Percentiles rank a stretch among this genome's conserved stretches.
phyloP scores from a whole-genome alignment of 495 filamentous ascomycete species.

The Hyaloscypha bicolor region DNA sequence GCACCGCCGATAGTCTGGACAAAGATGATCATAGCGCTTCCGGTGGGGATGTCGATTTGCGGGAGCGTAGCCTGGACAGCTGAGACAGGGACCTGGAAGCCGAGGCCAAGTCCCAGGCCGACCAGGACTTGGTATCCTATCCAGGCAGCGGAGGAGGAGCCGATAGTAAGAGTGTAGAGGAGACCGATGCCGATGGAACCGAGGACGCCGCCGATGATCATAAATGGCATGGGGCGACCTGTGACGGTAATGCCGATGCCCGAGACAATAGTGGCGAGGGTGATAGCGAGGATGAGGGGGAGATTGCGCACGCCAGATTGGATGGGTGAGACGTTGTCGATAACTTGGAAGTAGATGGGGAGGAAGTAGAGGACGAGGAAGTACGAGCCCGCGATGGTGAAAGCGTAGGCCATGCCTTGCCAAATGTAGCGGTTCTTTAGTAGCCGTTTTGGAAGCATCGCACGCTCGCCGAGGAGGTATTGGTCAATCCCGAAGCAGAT shows the following conservation, averaged over 20 bases:
- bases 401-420: constrained; percentile 28
- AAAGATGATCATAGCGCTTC: constrained; percentile 31
- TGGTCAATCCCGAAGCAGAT: constrained; percentile 55
- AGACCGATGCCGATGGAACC: constrained; percentile 36
- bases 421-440: constrained; percentile 36
- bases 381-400: constrained; percentile 18
- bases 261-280: constrained; percentile 48
- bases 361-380: constrained; percentile 48
- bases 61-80: constrained; percentile 41
- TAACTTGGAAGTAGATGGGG: constrained; percentile 69
- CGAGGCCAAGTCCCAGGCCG: constrained; percentile 19
- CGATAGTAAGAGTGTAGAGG: constrained; percentile 33
- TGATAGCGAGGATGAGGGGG: constrained; percentile 54
- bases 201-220: constrained; percentile 21
- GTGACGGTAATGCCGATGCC: constrained; percentile 54
- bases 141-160: constrained; percentile 9
- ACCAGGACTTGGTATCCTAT: constrained; percentile 30
- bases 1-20: constrained; percentile 48
- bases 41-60: constrained; percentile 47
- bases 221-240: constrained; percentile 60
- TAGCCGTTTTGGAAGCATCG: constrained; percentile 40
- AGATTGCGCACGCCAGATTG: constrained; percentile 54
- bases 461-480: constrained; percentile 49
- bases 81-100: constrained; percentile 28
- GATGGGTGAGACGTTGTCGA: constrained; percentile 47